Percentiles rank a stretch among this genome's conserved stretches.
Conservation (phyloP, 2,329 filamentous ascomycete genomes). For the Aspergillus quadricinctus region DNA sequence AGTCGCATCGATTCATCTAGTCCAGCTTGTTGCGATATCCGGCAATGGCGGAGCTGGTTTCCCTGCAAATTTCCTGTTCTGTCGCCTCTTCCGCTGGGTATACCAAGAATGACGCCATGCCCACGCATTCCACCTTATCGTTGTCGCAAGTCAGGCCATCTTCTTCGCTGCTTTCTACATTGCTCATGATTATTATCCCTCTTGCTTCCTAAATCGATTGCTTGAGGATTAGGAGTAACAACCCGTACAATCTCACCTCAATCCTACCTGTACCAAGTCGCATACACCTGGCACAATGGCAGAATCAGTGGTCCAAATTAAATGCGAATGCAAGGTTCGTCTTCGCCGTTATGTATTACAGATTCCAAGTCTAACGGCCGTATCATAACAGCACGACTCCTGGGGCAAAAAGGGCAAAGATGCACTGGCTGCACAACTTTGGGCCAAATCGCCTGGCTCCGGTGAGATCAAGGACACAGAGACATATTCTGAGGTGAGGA, state of each 20-base stretch:
- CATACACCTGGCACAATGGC: constrained; percentile 34
- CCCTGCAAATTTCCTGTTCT: background rate
- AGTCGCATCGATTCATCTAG: background rate
- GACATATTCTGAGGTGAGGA: constrained; percentile 56
- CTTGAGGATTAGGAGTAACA: background rate
- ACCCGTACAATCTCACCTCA: constrained; percentile 9
- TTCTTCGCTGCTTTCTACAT: background rate
- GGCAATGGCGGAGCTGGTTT: background rate
- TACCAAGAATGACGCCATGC: background rate
- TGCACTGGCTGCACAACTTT: constrained; percentile 63
- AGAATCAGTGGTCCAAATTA: constrained; percentile 50
- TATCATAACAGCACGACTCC: constrained; percentile 51
- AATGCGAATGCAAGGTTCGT: constrained; percentile 49
- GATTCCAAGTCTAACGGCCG: background rate
- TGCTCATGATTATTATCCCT: background rate
- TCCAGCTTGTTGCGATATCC: background rate
- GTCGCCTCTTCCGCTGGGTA: background rate
- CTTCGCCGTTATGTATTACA: background rate
- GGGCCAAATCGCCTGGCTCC: constrained; percentile 59
- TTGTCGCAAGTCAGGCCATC: background rate
- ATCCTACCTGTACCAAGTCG: background rate
- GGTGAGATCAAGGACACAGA: constrained; percentile 62
- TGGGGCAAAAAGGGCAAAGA: constrained; percentile 67
- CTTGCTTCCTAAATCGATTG: background rate
- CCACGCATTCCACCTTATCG: background rate